phyloP scores from a whole-genome alignment of 2,329 filamentous ascomycete genomes.

The Aureobasidium uvarum region DNA sequence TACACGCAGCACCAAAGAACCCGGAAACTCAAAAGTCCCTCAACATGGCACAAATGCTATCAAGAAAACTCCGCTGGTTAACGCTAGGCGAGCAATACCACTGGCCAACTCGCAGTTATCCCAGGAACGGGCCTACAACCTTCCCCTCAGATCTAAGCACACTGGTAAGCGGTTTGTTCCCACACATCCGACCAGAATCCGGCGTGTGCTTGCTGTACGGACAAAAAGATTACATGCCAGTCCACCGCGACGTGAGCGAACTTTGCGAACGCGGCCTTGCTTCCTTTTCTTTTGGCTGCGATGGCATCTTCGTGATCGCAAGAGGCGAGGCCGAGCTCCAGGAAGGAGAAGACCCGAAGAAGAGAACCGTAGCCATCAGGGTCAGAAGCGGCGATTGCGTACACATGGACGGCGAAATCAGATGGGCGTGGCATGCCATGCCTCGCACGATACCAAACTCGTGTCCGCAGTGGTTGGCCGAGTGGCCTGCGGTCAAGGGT shows the following conservation, averaged over 20 bases:
- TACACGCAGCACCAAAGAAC: constrained; percentile 8
- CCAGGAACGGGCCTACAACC: constrained; percentile 20
- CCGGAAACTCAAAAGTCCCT: constrained; percentile 22
- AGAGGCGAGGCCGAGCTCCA: constrained; percentile 19
- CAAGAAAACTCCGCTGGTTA: constrained; percentile 29
- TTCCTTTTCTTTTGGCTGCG: constrained; percentile 29
- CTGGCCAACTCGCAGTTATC: constrained; percentile 30
- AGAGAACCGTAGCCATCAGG: constrained; percentile 28
- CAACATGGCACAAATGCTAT: constrained; percentile 28
- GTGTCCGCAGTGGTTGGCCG: constrained; percentile 26
- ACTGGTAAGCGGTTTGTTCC: constrained; percentile 27
- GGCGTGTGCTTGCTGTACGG: constrained; percentile 29
- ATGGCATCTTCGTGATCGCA: constrained; percentile 30
- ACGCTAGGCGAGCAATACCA: constrained; percentile 30
- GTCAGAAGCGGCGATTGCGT: constrained; percentile 29
- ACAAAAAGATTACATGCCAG: constrained; percentile 30
- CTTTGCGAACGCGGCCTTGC: constrained; percentile 26
- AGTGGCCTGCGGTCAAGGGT: constrained; percentile 36
- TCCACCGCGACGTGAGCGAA: constrained; percentile 30
- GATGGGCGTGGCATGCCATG: constrained; percentile 32
- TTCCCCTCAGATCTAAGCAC: constrained; percentile 28
- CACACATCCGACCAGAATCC: constrained; percentile 27
- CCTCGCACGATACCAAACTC: constrained; percentile 28
- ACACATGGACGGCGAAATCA: constrained; percentile 27
- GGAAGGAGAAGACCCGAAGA: constrained; percentile 33